phyloP scores from a whole-genome alignment of 1,284 basidiomycete species.

The Vanrija pseudolonga region DNA sequence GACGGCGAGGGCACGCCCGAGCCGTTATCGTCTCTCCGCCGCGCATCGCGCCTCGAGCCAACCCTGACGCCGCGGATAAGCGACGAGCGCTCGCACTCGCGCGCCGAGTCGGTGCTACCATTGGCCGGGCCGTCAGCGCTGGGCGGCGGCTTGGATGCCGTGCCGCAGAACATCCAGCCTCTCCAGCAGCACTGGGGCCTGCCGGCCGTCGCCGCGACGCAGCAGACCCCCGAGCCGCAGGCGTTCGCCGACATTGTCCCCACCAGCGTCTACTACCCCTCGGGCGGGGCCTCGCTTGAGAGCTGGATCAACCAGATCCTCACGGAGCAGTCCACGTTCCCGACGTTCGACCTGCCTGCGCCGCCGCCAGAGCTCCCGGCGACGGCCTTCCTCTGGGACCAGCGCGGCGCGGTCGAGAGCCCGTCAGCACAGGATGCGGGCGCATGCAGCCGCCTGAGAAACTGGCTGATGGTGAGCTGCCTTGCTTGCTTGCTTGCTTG shows the following conservation, averaged over 20 bases:
- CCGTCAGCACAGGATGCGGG: background rate
- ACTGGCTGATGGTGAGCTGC: slow-evolving; percentile 4
- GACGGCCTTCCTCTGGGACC: background rate
- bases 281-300: background rate
- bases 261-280: too few species aligned
- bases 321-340: background rate
- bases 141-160: background rate
- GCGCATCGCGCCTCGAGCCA: too few species aligned
- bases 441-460: background rate
- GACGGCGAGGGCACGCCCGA: too few species aligned
- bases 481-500: too few species aligned
- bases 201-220: too few species aligned
- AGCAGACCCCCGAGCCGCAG: background rate
- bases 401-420: background rate
- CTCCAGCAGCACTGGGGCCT: background rate
- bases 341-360: background rate
- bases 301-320: slow-evolving; percentile 13
- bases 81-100: too few species aligned
- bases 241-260: background rate
- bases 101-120: too few species aligned
- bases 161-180: background rate
- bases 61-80: too few species aligned
- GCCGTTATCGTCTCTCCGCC: too few species aligned
- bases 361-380: background rate
- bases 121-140: background rate